Base-by-base conservation (phyloP, 1,284 basidiomycete species). In the Austroboletus niveus region DNA sequence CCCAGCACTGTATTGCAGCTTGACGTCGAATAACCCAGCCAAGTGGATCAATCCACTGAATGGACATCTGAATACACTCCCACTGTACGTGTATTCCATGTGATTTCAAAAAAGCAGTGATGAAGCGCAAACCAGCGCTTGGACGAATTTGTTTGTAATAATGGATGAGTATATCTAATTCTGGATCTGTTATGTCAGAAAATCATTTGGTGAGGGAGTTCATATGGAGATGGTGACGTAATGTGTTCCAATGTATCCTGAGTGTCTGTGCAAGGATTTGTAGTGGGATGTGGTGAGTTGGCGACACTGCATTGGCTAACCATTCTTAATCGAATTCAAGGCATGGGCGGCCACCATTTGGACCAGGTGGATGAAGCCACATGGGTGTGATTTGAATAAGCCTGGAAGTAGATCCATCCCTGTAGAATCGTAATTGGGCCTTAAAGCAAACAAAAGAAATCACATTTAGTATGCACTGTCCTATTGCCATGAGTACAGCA, bases 11-110 rank as follows among this genome's bases (percentile, higher is more conserved):
- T 6, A 72, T 66, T 9, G 35, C 30, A 56, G 30, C 42, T 38
- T 51, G 60, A 3, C 49, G 42, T 14, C 60, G 61, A 9, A 72
- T 58, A 0, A 58, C 45, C 0, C 42, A 34, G 44, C 60, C 57
- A 2, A 68, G 22, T 4, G 49, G 47, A 47, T 68, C 52, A 24
- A 65, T 41, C 1, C 49, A 36, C 5, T 49, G 50, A 30, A 57
- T 24, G 0, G 49, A 48, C 3, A 8, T 2, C 3, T 7, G 8
- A 10, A 55, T 3, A 1, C 15, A 39, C 2, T 31, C 17, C 1
- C 27, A 1, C 14, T 57, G 55, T 4, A 55, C 6, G 17, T 41
- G 6, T 2, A 57, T 10, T 1, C 50, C 42, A 47, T 52, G 17
- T 1, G 35, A 31, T 17, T 35, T 50, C 1, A 55, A 14, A 1